These are phyloP conservation scores for Suhomyces terraborum DNA, from an alignment of 1,139 yeast genomes.

Conservation along the genomic window DNA sequence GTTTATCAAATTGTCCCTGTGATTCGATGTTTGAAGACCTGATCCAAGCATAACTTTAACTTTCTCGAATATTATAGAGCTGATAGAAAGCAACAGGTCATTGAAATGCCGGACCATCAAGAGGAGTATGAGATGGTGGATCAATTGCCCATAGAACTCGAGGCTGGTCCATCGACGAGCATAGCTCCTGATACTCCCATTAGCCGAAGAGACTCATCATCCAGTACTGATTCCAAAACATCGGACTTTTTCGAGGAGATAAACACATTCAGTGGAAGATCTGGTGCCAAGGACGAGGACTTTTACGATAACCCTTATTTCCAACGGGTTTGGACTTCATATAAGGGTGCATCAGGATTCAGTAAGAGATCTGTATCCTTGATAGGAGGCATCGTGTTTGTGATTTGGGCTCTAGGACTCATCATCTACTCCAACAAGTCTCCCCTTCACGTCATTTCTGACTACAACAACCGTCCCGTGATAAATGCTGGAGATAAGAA, in stretches of 20 bases:
- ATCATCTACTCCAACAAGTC: conserved; percentile 34
- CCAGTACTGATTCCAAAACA: conserved; percentile 16
- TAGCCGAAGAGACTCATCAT: neutral
- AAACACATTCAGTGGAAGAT: conserved; percentile 21
- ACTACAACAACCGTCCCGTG: conserved; percentile 33
- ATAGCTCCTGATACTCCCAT: no score
- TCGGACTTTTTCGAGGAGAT: conserved; percentile 37
- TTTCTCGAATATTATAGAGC: neutral
- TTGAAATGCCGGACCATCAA: conserved; percentile 1
- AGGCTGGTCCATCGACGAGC: neutral
- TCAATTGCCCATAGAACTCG: conserved; percentile 14
- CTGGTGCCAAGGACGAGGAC: conserved; percentile 20
- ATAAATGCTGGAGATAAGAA: conserved; percentile 32
- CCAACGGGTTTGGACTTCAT: conserved; percentile 27
- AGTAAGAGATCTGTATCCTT: conserved; percentile 14
- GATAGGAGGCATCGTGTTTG: conserved; percentile 10
- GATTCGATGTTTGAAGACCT: neutral
- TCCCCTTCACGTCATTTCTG: conserved; percentile 24
- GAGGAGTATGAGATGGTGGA: conserved; percentile 32
- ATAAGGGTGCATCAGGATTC: conserved; percentile 19
- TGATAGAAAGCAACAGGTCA: neutral
- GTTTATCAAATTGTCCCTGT: no score
- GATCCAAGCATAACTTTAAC: neutral
- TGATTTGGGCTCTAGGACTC: conserved; percentile 34
- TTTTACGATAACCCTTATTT: conserved; percentile 31